A percentile compares a stretch with the other conserved stretches of the same genome.
Evolutionary conservation across 106 monocot genomes (phyloP).

Genomic region (Dioscorea alata): DNA sequence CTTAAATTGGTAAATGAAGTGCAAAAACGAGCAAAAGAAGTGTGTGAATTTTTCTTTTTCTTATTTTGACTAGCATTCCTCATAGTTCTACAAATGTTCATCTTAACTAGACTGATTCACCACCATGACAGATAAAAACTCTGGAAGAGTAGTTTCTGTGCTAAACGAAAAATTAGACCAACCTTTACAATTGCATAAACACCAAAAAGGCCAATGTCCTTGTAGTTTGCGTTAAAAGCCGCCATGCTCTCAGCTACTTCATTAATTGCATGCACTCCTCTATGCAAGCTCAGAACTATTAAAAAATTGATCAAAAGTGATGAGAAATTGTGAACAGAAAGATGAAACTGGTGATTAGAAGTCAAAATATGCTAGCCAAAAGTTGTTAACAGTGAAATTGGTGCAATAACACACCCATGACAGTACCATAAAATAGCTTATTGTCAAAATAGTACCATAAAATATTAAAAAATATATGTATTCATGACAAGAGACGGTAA

Average conservation of each 20-base stretch:
- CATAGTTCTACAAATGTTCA: no score
- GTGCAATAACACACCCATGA: slow-evolving; percentile 40
- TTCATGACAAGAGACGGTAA: no score
- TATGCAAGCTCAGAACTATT: slow-evolving; percentile 82
- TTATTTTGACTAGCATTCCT: no score
- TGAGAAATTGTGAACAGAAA: neutral
- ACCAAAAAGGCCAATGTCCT: slow-evolving; percentile 89
- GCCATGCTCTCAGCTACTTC: slow-evolving; percentile 92
- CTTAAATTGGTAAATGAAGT: no score
- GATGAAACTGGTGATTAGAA: neutral
- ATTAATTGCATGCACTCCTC: slow-evolving; percentile 64
- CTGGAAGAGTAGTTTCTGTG: no score
- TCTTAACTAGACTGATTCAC: no score
- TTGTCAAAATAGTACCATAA: no score
- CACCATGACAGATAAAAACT: no score
- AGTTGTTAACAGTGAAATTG: neutral
- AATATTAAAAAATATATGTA: no score
- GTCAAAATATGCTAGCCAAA: neutral
- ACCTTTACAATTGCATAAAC: slow-evolving; percentile 97
- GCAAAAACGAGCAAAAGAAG: no score
- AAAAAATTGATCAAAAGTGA: neutral
- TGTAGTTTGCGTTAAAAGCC: slow-evolving; percentile 97
- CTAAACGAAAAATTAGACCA: slow-evolving; percentile 1
- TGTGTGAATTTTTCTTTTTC: no score
- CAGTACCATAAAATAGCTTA: no score